Evolutionary conservation across 345 rosid genomes (phyloP).

Genomic region (Orychophragmus violaceus): DNA sequence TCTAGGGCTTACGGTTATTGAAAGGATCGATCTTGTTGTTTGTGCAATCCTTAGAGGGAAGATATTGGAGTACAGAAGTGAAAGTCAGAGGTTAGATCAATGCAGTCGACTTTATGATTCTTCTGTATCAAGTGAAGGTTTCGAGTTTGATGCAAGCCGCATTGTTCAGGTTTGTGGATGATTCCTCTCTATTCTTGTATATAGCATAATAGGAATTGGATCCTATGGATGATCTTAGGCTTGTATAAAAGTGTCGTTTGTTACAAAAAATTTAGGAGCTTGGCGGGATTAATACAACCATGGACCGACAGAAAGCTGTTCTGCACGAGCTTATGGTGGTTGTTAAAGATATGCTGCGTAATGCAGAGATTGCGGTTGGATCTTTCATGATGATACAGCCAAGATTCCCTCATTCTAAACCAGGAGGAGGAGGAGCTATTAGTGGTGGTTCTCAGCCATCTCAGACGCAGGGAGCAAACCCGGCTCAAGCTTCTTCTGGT

Average conservation of each 20-base stretch:
- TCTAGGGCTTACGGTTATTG: too few relatives aligned
- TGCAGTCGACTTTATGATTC: constrained; percentile 94
- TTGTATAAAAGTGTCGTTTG: not conserved
- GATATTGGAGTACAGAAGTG: constrained; percentile 74
- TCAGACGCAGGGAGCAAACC: constrained; percentile 54
- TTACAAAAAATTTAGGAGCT: constrained; percentile 86
- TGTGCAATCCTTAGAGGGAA: constrained; percentile 51
- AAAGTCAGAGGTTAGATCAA: constrained; percentile 89
- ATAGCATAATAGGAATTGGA: not conserved
- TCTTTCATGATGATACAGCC: constrained; percentile 82
- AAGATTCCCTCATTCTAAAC: constrained; percentile 55
- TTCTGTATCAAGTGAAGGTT: constrained; percentile 77
- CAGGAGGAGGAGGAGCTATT: constrained; percentile 34
- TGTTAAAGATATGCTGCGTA: constrained; percentile 76
- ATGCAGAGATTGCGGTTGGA: constrained; percentile 81
- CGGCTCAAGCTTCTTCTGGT: constrained; percentile 42
- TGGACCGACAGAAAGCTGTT: constrained; percentile 78
- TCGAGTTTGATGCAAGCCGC: constrained; percentile 84
- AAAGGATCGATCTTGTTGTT: too few relatives aligned
- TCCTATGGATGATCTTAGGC: not conserved
- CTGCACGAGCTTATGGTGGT: constrained; percentile 72
- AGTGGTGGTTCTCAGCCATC: constrained; percentile 54
- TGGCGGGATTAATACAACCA: constrained; percentile 75
- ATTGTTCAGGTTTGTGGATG: constrained; percentile 62
- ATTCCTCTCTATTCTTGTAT: not conserved